phyloP scores from a whole-genome alignment of 2,329 filamentous ascomycete species.

The Fusarium austroafricanum region DNA sequence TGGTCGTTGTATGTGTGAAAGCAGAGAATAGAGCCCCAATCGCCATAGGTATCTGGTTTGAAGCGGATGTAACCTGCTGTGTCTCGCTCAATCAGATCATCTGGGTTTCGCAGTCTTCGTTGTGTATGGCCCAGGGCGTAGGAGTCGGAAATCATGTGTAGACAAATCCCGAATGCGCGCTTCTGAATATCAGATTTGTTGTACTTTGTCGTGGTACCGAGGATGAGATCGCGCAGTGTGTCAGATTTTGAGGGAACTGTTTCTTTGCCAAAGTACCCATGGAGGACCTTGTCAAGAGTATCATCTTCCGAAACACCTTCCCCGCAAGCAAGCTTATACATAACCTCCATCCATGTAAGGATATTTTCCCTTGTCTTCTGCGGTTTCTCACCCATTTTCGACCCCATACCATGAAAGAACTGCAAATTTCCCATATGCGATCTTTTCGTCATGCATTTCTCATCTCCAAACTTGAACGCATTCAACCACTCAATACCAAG shows the following conservation, averaged over 20 bases:
- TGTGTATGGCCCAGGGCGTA: conserved; percentile 32
- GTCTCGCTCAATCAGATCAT: conserved; percentile 14
- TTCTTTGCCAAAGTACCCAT: background rate
- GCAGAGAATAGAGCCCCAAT: conserved; percentile 23
- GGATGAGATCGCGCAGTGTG: conserved; percentile 20
- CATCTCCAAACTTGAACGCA: conserved; percentile 24
- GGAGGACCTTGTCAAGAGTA: background rate
- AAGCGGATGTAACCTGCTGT: conserved; percentile 24
- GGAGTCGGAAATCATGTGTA: conserved; percentile 31
- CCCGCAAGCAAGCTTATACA: conserved; percentile 34
- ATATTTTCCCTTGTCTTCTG: conserved; percentile 14
- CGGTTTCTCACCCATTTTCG: conserved; percentile 17
- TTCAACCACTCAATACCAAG: conserved; percentile 20
- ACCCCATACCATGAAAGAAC: conserved; percentile 32
- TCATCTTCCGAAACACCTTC: conserved; percentile 5
- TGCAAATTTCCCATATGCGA: conserved; percentile 35
- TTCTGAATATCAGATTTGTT: conserved; percentile 4
- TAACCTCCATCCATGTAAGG: conserved; percentile 28
- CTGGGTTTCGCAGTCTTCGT: conserved; percentile 15
- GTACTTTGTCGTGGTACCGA: conserved; percentile 30
- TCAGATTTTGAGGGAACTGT: conserved; percentile 6
- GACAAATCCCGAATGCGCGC: conserved; percentile 28
- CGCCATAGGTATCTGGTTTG: conserved; percentile 13
- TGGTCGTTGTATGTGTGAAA: conserved; percentile 28
- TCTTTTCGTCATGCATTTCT: conserved; percentile 30